phyloP scores from a whole-genome alignment of 2,329 filamentous ascomycete species.

The Diaporthe destruens region DNA sequence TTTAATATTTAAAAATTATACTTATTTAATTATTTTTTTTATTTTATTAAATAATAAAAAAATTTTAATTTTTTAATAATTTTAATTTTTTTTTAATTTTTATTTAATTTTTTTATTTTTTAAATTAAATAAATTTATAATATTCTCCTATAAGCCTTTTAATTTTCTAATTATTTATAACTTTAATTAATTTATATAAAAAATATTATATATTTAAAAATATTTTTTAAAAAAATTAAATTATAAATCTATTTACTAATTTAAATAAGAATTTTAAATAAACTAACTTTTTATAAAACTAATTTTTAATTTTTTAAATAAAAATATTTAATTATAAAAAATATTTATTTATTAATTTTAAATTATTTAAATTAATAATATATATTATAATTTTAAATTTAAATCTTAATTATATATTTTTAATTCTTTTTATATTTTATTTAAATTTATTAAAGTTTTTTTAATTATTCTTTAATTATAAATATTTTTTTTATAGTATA shows the following conservation, averaged over 20 bases:
- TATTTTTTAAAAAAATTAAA: background rate
- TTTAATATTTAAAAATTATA: no score
- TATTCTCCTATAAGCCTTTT: rapidly evolving
- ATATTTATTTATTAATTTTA: background rate
- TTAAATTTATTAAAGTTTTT: background rate
- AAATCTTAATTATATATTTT: background rate
- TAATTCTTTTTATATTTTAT: background rate
- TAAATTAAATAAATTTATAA: no score
- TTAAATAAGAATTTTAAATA: background rate
- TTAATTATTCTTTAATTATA: background rate
- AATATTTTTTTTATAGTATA: background rate
- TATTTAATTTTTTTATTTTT: no score
- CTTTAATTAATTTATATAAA: background rate
- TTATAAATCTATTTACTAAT: background rate
- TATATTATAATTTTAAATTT: background rate
- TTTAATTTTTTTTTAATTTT: no score
- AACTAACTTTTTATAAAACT: no score
- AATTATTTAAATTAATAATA: background rate
- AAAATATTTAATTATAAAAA: background rate
- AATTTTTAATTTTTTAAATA: background rate
- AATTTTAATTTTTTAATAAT: no score
- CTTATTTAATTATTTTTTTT: no score
- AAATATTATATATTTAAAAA: background rate
- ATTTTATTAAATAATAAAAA: no score
- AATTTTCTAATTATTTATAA: no score